Conservation (phyloP, 2,329 filamentous ascomycete genomes). For the Fusarium sp. region DNA sequence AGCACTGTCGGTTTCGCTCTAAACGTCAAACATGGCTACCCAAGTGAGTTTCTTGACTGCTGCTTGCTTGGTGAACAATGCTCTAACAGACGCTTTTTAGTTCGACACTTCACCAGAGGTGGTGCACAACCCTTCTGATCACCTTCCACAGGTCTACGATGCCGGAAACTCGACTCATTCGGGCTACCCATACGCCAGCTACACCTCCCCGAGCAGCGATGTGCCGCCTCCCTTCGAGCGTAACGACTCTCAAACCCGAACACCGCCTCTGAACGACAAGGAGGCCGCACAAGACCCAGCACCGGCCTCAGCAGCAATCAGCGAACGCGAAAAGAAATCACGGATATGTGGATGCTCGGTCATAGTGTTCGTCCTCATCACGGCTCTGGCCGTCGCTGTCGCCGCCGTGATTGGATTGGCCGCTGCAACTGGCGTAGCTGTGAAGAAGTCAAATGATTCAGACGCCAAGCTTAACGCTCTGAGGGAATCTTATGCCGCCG, state of each 20-base stretch:
- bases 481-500: slow-evolving; percentile 9
- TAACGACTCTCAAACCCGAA: neutral
- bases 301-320: neutral
- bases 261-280: neutral
- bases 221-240: neutral
- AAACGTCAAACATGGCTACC: neutral
- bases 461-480: slow-evolving; percentile 45
- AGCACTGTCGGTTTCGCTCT: no score
- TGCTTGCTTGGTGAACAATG: neutral
- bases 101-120: slow-evolving; percentile 10
- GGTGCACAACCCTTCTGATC: neutral
- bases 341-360: slow-evolving; percentile 44
- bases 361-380: slow-evolving; percentile 55
- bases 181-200: neutral
- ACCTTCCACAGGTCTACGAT: slow-evolving; percentile 3
- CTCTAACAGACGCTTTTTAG: neutral
- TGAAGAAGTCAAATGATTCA: slow-evolving; percentile 54
- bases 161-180: neutral
- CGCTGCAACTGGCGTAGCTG: slow-evolving; percentile 57
- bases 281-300: neutral
- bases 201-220: neutral
- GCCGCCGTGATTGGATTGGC: slow-evolving; percentile 58
- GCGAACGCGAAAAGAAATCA: neutral
- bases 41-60: neutral
- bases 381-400: slow-evolving; percentile 52